Evolutionary conservation across 768 basidiomycete species (phyloP), one percentile per base, ranked within the genome.

Genomic region (Serendipita sp.): DNA sequence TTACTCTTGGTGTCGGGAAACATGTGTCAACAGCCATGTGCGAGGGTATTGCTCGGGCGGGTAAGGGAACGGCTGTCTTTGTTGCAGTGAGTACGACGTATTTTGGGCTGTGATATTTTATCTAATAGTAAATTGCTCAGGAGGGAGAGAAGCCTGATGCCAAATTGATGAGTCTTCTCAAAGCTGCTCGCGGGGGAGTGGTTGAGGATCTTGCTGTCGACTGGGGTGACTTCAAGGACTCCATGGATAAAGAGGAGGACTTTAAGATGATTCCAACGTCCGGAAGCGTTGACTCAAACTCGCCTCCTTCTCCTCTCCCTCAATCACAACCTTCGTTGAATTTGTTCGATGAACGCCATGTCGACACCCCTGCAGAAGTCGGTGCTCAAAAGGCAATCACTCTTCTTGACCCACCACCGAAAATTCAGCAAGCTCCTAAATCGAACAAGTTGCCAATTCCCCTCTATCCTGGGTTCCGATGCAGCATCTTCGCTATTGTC

Each of bases 1-100:
- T 67, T 50, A 31, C 45, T 11, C 63, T 68, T 41, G 67, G 67
- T 31, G 65, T 68, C 22, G 67, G 67, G 28, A 41, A 67, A 7
- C n/a, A 61, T 14, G 62, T 56, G 0, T 61, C 58, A 20, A 64
- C 64, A 0, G 63, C 63, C 11, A 65, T 68, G 64, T 51, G 44
- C 31, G 64, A 67, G 3, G 62, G 65, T 14, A 61, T 68, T 60
- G 67, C 67, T 1, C 62, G 66, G 22, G 62, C 51, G 33, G 67
- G 67, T 0, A 16, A 41, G 13, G 67, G 67, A 4, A 30, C 45
- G 4, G 43, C 63, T 5, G 42, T 61, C 41, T 68, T 61, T 34
- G 66, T 66, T 43, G 41, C 53, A 11, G 53, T 58, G 30, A 31
- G 53, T 58, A 7, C 24, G 20, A 22, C 13, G 28, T 26, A n/a